These are phyloP conservation scores for Collariella sp. DNA, from an alignment of 495 filamentous ascomycete genomes.

Conservation along the genomic window DNA sequence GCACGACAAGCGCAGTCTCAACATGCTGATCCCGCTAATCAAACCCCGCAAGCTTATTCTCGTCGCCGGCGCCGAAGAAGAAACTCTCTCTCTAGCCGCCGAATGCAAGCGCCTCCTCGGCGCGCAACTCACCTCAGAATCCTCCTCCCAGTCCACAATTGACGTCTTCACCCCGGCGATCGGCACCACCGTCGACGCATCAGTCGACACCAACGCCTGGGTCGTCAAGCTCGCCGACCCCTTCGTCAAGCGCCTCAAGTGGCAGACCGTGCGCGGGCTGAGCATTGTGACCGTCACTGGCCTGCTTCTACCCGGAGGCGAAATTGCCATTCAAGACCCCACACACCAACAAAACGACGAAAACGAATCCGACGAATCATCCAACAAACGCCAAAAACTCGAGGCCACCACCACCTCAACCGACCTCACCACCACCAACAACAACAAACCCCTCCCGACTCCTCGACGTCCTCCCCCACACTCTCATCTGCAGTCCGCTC, in stretches of 20 bases:
- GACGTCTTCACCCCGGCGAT: conserved; percentile 73
- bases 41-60: conserved; percentile 89
- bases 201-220: conserved; percentile 97
- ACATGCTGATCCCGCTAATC: conserved; percentile 92
- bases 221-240: conserved; percentile 77
- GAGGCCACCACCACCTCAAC: conserved; percentile 8
- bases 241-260: conserved; percentile 75
- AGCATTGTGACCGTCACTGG: conserved; percentile 85
- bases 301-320: conserved; percentile 39
- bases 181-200: conserved; percentile 70
- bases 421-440: neutral
- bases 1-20: conserved; percentile 84
- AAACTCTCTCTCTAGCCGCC: conserved; percentile 65
- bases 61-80: conserved; percentile 65
- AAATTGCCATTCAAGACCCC: conserved; percentile 50
- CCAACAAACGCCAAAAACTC: conserved; percentile 26
- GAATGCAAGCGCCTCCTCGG: conserved; percentile 72
- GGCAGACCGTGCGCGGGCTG: conserved; percentile 86
- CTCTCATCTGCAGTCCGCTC: conserved; percentile 68
- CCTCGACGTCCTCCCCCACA: conserved; percentile 74
- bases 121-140: conserved; percentile 38
- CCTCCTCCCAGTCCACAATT: conserved; percentile 26
- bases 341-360: conserved; percentile 26
- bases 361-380: conserved; percentile 13
- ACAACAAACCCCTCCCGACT: conserved; percentile 40